Base-by-base conservation (phyloP, 1,139 yeast species). In the Pneumocystis carinii region DNA sequence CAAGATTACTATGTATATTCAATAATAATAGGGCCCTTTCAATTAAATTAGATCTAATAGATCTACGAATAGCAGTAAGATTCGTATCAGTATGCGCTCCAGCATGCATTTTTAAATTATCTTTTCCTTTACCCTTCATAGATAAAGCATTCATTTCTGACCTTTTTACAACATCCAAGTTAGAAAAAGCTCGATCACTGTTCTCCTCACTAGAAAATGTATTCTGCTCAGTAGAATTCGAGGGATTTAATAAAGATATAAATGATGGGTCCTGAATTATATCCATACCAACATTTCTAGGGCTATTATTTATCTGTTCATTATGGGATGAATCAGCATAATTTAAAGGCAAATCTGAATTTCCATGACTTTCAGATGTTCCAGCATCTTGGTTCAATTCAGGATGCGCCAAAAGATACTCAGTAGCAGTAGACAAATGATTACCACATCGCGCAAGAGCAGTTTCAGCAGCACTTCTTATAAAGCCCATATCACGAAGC, bases 11-110 rank as follows among this genome's bases (percentile, higher is more conserved):
- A 68, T 77, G 83, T 2, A 73, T 65, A 61, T 80, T 80, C 5
- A 81, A 76, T 12, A 85, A 71, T 36, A 75, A 72, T 39, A 85
- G 74, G 75, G 85, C 78, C 53, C 78, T 75, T 38, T 78, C 79
- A 59, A 79, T 72, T 58, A 83, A 73, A 48, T 8, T 3, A 4
- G 32, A 12, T 19, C n/a, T 48, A 10, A 48, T 48, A 48, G 55
- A 48, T n/a, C 27, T 48, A 10, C 55, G 55, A 24, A 48, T 24
- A 48, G n/a, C 29, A 48, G 32, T 4, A 24, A 48, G 55, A 48
- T 48, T 48, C 19, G 8, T 12, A 48, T 48, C 32, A 24, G 12
- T 14, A 24, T 48, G n/a, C 32, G 15, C 6, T 19, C 19, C 27
- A 48, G 32, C 10, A 48, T 48, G 15, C 14, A 24, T 24, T 24